Conservation (phyloP, 371 early-diverging fungal species). For the Mucor lusitanicus region DNA sequence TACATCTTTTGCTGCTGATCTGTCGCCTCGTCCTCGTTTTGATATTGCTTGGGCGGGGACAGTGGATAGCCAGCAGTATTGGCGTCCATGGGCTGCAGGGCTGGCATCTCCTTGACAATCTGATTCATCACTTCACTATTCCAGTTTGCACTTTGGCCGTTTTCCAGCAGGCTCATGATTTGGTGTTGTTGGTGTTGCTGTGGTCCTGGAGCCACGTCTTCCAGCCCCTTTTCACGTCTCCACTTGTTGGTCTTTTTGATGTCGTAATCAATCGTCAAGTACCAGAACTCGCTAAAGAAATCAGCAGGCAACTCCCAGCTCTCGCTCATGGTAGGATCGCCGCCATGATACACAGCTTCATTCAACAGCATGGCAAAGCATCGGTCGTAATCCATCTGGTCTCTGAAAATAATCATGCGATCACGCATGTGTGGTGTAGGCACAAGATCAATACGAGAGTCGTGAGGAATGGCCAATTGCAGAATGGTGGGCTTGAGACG, state of each 20-base stretch:
- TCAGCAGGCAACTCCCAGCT: slow-evolving; percentile 60
- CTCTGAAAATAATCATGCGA: slow-evolving; percentile 62
- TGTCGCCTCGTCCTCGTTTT: neutral
- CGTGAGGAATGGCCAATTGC: slow-evolving; percentile 57
- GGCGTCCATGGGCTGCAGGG: slow-evolving; percentile 3
- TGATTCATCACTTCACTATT: slow-evolving; percentile 11
- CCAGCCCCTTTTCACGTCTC: slow-evolving; percentile 51
- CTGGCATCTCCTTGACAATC: slow-evolving; percentile 12
- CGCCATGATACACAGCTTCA: slow-evolving; percentile 55
- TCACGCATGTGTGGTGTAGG: slow-evolving; percentile 62
- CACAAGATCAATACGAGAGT: slow-evolving; percentile 60
- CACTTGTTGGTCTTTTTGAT: slow-evolving; percentile 36
- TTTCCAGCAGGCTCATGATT: neutral
- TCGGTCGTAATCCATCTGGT: slow-evolving; percentile 57
- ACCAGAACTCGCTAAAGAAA: slow-evolving; percentile 61
- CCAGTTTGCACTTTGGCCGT: slow-evolving; percentile 2
- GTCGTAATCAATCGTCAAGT: slow-evolving; percentile 43
- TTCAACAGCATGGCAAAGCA: slow-evolving; percentile 53
- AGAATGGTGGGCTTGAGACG: slow-evolving; percentile 42
- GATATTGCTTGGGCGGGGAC: neutral
- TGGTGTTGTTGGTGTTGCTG: neutral
- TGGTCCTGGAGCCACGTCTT: slow-evolving; percentile 33
- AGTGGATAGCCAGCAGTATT: slow-evolving; percentile 1
- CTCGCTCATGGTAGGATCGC: slow-evolving; percentile 59
- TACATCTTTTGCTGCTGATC: slow-evolving; percentile 6